These are phyloP conservation scores for Collybiopsis confluens DNA, from an alignment of 768 basidiomycete species.

Conservation along the genomic window DNA sequence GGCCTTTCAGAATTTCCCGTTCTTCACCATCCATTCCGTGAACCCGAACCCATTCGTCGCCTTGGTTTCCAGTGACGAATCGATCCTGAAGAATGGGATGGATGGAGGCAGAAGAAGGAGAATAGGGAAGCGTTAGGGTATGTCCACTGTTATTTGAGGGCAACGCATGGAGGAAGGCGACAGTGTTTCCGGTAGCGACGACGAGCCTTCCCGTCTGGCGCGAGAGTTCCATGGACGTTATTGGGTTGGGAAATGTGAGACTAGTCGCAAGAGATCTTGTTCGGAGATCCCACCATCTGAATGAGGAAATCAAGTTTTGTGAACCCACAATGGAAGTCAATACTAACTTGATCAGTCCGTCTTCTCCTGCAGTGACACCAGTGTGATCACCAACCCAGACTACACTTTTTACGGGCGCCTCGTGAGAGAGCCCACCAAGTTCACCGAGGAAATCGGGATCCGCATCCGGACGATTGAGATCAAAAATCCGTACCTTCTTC, in stretches of 20 bases:
- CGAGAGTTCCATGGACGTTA: constrained; percentile 94
- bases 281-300: constrained; percentile 95
- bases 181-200: constrained; percentile 87
- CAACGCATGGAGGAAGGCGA: constrained; percentile 82
- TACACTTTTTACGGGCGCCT: constrained; percentile 88
- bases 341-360: constrained; percentile 82
- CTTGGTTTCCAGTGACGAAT: constrained; percentile 86
- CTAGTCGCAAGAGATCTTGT: constrained; percentile 68
- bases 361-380: constrained; percentile 89
- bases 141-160: constrained; percentile 61
- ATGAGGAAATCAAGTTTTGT: no score
- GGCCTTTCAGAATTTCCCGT: constrained; percentile 88
- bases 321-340: neutral
- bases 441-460: constrained; percentile 79
- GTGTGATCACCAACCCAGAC: constrained; percentile 89
- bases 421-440: constrained; percentile 62
- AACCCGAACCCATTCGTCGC: constrained; percentile 95
- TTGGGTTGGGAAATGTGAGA: constrained; percentile 69
- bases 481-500: constrained; percentile 95
- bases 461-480: constrained; percentile 80
- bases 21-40: constrained; percentile 91
- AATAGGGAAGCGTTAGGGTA: constrained; percentile 75
- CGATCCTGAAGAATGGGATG: constrained; percentile 86
- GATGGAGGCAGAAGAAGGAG: constrained; percentile 91
- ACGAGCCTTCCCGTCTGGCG: constrained; percentile 76